Base-by-base conservation (phyloP, 2,329 filamentous ascomycete species). In the Plenodomus biglobosus region DNA sequence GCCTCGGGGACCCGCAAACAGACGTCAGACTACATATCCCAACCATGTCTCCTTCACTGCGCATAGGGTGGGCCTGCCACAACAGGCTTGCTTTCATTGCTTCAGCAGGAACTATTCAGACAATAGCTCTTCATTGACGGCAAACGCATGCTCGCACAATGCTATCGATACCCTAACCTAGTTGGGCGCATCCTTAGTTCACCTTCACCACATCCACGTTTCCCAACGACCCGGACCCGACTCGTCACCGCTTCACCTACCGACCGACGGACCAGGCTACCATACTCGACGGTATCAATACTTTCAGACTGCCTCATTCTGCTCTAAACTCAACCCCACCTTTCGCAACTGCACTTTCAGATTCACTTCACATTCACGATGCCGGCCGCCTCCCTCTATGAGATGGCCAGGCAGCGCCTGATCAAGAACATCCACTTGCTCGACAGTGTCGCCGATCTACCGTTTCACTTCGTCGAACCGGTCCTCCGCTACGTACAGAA, bases 401-500 rank as follows among this genome's bases (percentile, higher is more conserved):
- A 70, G 44, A 68, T 77, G 55, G 73, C 73, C 38, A 67, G 62
- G 39, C 68, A 69, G 48, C 69, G 70, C 44, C 66, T 74, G 16
- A 71, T 75, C 47, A 69, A 70, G 46, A 73, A 75, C 59, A 68
- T 76, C 50, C 55, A 68, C 46, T 61, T 69, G 49, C 70, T 96
- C 46, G 78, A 78, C 38, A 85, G 89, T 68, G 77, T 96, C 38
- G 89, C 88, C 56, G 80, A 85, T 47, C 76, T 92, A 34, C 84
- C 86, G 2, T 90, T 87, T 72, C 73, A 80, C 19, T 75, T 86
- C 53, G 80, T 88, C 42, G 78, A 80, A 7, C 80, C 83, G 1
- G 81, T 96, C 35, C 82, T 97, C 24, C 64, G 81, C 42, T 85
- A 85, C 48, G 76, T 97, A 46, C 84, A 87, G 44, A 86, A 81